Evolutionary conservation across 108 stramenopile species (phyloP).

Genomic region (Cyclotella cryptica): DNA sequence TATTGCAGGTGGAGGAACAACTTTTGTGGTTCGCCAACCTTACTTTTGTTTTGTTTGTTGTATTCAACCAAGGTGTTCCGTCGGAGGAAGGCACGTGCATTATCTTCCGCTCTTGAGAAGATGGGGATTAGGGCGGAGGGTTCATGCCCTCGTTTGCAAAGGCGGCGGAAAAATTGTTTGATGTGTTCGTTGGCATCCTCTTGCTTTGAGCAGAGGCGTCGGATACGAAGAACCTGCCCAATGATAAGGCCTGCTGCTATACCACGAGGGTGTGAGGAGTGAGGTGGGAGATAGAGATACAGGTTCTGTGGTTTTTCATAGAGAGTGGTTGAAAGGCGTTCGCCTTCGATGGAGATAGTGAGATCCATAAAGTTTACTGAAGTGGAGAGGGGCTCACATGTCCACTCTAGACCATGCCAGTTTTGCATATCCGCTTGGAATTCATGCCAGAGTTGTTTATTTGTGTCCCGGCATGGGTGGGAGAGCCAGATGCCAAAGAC

Average conservation of each 20-base stretch:
- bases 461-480: background rate
- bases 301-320: conserved; percentile 25
- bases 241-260: conserved; percentile 9
- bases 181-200: conserved; percentile 12
- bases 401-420: conserved; percentile 31
- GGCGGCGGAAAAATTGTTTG: conserved; percentile 16
- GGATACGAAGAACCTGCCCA: conserved; percentile 30
- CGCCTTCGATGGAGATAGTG: conserved; percentile 13
- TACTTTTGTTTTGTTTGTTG: background rate
- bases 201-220: conserved; percentile 9
- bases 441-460: conserved; percentile 13
- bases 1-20: conserved; percentile 2
- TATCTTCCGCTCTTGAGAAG: conserved; percentile 8
- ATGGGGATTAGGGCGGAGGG: background rate
- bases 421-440: conserved; percentile 23
- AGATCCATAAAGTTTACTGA: conserved; percentile 37
- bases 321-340: conserved; percentile 9
- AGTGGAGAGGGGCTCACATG: background rate
- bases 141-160: conserved; percentile 19
- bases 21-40: background rate
- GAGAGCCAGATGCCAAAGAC: conserved; percentile 35
- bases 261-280: background rate
- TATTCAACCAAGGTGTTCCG: background rate
- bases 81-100: background rate
- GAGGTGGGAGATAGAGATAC: conserved; percentile 11